Evolutionary conservation across 2,329 filamentous ascomycete genomes (phyloP).

Genomic region (Sporothrix mexicana): DNA sequence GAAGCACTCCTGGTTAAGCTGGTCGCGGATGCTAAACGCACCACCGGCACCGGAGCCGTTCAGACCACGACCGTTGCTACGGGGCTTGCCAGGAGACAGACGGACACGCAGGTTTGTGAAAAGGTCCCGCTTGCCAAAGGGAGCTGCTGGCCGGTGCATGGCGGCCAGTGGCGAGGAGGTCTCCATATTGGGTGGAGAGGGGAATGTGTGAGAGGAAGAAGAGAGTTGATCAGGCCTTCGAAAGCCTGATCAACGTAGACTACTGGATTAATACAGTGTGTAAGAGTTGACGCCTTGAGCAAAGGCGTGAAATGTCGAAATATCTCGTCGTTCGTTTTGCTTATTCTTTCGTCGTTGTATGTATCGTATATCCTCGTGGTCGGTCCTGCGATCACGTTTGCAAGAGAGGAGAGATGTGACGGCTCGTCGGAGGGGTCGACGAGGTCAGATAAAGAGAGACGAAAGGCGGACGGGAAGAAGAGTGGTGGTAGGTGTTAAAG

Average conservation of each 20-base stretch:
- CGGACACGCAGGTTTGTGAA: slow-evolving; percentile 57
- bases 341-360: neutral
- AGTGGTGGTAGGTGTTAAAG: slow-evolving; percentile 5
- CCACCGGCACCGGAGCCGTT: slow-evolving; percentile 42
- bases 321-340: neutral
- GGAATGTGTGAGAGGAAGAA: neutral
- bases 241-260: slow-evolving; percentile 22
- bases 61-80: slow-evolving; percentile 47
- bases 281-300: neutral
- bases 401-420: neutral
- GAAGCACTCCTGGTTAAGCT: slow-evolving; percentile 76
- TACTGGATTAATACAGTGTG: slow-evolving; percentile 23
- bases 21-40: slow-evolving; percentile 81
- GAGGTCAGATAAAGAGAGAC: no score
- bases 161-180: slow-evolving; percentile 92
- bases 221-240: slow-evolving; percentile 27
- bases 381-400: slow-evolving; percentile 33
- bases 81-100: slow-evolving; percentile 58
- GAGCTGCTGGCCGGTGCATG: slow-evolving; percentile 77
- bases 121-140: slow-evolving; percentile 65
- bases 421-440: no score
- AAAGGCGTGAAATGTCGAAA: neutral
- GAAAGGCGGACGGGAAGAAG: neutral
- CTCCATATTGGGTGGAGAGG: slow-evolving; percentile 67
- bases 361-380: slow-evolving; percentile 25